Base-by-base conservation (phyloP, 176 grass and related monocot genomes). In the Pontederia paniculata region DNA sequence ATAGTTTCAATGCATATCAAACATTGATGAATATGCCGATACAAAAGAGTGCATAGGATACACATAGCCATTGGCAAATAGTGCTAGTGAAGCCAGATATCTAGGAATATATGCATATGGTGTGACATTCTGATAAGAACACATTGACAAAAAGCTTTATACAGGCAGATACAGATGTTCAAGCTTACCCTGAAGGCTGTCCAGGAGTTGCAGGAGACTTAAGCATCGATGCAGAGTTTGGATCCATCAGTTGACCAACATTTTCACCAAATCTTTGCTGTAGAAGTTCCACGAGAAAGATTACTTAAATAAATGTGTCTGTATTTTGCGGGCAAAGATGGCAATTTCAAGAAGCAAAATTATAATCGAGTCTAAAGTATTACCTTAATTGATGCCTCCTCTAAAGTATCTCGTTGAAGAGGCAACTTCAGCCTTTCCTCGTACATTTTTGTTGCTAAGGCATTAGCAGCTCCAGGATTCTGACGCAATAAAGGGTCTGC, bases 211-310 rank as follows among this genome's bases (percentile, higher is more conserved):
- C 80, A 81, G 94, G 70, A 51, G 81, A 82, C 68, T 93, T 99
- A 69, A 99, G 75, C 71, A 98, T 66, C 50, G 85, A 76, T 37
- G 80, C 58, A 77, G 91, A 77, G 58, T 72, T 84, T 63, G 87
- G 77, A 69, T 99, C 94, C 77, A 88, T 82, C 42, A 84, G 52
- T 60, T 83, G 75, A 10, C 87, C 83, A 54, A 77, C 80, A 77
- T 91, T 98, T 48, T 99, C 94, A 66, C 83, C 74, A 20, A 73
- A 99, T 25, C 87, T 81, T 86, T 99, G 80, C 85, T 86, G 77
- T 66, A 84, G 60, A 21, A 63, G 10, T 9, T 22, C 11, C 28
- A 37, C 7, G 22, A 5, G 22, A 47, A 21, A 45, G 11, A 62
- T 21, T 44, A 45, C 21, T 62, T 21, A 21, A 46, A 46, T 22